Evolutionary conservation across 1,284 basidiomycete genomes (phyloP), one percentile per base, ranked within the genome.

Genomic region (Marasmius oreades): DNA sequence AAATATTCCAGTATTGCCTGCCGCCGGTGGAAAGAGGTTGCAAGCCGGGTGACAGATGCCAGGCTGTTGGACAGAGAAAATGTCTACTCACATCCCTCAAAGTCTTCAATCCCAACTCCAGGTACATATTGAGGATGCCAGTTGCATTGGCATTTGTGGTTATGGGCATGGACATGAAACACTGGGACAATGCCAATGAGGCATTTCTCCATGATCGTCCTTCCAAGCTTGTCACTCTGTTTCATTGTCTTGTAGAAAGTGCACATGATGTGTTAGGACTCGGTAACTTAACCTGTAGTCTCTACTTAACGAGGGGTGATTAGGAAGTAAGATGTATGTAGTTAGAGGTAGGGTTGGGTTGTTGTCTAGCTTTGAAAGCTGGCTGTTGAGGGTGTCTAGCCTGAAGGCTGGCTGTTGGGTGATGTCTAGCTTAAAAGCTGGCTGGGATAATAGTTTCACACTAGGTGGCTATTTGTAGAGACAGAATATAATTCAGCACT

Each of bases 51-150:
- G 12, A 59, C 48, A 11, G 52, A 20, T 0, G 70, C 70, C 23
- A 72, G 56, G 6, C 42, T 50, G 56, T 73, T 74, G 2, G 68
- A 70, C 7, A 57, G 44, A 1, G 65, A 67, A 60, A 73, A 75
- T 5, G 69, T 55, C 0, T 67, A 62, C 56, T 74, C 68, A 18
- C 67, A 63, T 0, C 60, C 66, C 51, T 71, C 68, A 5, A 74
- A 63, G 51, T 74, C 72, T 48, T 74, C 71, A 12, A 73, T 63
- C 1, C 73, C 73, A 12, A 66, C 61, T 0, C 70, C 68, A 0
- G 59, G 20, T 11, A 69, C 61, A 52, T 64, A 62, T 8, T 66
- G 59, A 0, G 70, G 70, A 55, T 73, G 72, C 52, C 66, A 63
- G 1, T 57, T 12, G 0, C 65, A 48, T 48, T 73, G 73, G 55